Percentiles rank a stretch among this genome's conserved stretches.
phyloP scores from a whole-genome alignment of 129 eudicot genomes.

The Saussurea involucrata region DNA sequence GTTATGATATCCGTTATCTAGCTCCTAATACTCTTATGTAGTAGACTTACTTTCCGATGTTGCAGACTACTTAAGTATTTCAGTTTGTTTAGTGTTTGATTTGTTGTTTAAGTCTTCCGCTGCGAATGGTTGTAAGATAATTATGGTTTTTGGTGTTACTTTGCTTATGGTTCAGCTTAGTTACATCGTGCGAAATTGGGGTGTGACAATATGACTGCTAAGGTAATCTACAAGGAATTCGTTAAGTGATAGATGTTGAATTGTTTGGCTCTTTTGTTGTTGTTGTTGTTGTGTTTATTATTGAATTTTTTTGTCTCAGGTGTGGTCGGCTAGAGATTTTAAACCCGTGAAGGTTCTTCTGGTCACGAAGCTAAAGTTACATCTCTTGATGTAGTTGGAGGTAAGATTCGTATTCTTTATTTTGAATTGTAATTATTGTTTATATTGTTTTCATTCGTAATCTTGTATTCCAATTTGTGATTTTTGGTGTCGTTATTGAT shows the following conservation, averaged over 20 bases:
- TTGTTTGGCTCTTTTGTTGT: neutral
- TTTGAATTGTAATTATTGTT: neutral
- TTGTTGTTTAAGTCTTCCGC: neutral
- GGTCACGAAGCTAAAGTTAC: constrained; percentile 89
- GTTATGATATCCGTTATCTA: too few species aligned
- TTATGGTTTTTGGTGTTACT: too few species aligned
- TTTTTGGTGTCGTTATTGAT: neutral
- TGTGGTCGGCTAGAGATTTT: too few species aligned
- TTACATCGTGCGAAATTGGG: neutral
- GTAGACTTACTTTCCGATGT: neutral
- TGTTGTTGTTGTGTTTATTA: constrained; percentile 5
- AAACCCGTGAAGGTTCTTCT: constrained; percentile 83
- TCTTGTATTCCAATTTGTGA: neutral
- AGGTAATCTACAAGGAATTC: neutral
- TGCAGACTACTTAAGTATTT: neutral
- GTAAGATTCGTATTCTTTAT: constrained; percentile 28
- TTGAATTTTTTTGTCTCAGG: constrained; percentile 35
- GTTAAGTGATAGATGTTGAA: neutral
- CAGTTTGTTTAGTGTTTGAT: neutral
- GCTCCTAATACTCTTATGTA: too few species aligned
- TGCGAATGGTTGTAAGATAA: neutral
- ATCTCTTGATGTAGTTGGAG: constrained; percentile 73
- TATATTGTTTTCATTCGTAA: neutral
- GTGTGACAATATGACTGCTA: too few species aligned
- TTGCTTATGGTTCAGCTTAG: neutral